Evolutionary conservation across 495 filamentous ascomycete genomes (phyloP).

Genomic region (Niebla homalea): DNA sequence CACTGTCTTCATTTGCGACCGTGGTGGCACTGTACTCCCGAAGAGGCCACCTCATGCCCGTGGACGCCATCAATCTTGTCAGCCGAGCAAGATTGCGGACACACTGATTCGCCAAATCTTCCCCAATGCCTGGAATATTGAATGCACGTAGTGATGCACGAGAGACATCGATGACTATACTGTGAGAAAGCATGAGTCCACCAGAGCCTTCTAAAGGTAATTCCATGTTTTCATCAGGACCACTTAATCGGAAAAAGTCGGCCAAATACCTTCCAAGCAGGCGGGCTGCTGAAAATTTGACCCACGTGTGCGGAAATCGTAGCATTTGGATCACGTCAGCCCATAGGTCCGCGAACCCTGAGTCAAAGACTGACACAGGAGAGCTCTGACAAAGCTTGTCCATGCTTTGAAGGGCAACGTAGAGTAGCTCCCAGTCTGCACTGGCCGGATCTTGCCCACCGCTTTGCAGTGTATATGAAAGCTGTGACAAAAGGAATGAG

Average conservation of each 20-base stretch:
- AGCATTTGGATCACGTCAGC: slow-evolving; percentile 47
- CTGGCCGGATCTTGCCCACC: slow-evolving; percentile 32
- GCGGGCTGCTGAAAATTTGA: slow-evolving; percentile 63
- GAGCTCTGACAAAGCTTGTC: slow-evolving; percentile 54
- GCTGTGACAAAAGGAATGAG: slow-evolving; percentile 26
- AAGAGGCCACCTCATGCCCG: slow-evolving; percentile 30
- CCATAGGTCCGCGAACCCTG: slow-evolving; percentile 51
- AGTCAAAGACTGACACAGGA: slow-evolving; percentile 45
- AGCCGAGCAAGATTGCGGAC: slow-evolving; percentile 71
- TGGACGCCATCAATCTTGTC: slow-evolving; percentile 51
- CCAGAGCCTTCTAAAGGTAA: slow-evolving; percentile 55
- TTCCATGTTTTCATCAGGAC: slow-evolving; percentile 32
- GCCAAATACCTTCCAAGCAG: slow-evolving; percentile 66
- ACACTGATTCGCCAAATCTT: slow-evolving; percentile 56
- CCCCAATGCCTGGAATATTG: slow-evolving; percentile 47
- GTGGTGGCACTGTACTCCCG: slow-evolving; percentile 26
- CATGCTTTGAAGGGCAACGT: slow-evolving; percentile 56
- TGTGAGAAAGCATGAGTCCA: slow-evolving; percentile 51
- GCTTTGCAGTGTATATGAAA: slow-evolving; percentile 36
- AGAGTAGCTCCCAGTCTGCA: slow-evolving; percentile 66
- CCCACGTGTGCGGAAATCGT: slow-evolving; percentile 56
- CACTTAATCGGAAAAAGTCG: slow-evolving; percentile 56
- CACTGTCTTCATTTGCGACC: slow-evolving; percentile 19
- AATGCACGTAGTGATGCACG: slow-evolving; percentile 52
- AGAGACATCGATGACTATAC: slow-evolving; percentile 53